These are phyloP conservation scores for Pinus tabuliformis DNA, from an alignment of 75 land plant genomes.

Conservation along the genomic window DNA sequence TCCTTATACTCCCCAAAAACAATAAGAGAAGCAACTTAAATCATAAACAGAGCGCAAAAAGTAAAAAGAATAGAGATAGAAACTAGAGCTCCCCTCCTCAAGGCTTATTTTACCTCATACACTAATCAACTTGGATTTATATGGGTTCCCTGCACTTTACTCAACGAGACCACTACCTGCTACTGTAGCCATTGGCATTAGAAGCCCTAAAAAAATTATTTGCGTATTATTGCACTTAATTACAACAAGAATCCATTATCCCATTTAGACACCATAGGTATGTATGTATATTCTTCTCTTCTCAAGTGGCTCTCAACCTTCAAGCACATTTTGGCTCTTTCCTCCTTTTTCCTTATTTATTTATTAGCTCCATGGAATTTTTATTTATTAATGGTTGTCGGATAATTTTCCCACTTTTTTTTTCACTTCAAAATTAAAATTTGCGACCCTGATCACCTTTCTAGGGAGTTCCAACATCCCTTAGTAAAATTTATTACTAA, in stretches of 20 bases:
- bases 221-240: too few relatives aligned
- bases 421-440: too few relatives aligned
- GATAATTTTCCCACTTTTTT: too few relatives aligned
- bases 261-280: neutral
- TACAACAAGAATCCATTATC: neutral
- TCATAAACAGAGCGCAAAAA: neutral
- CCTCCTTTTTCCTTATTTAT: too few relatives aligned
- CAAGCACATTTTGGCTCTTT: neutral
- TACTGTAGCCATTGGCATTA: too few relatives aligned
- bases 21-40: neutral
- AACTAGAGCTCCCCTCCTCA: neutral
- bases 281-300: neutral
- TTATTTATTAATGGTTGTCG: too few relatives aligned
- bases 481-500: too few relatives aligned
- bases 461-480: too few relatives aligned
- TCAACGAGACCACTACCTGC: too few relatives aligned
- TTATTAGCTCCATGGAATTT: too few relatives aligned
- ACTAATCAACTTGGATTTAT: neutral
- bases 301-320: neutral
- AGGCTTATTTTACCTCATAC: neutral
- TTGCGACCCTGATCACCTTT: too few relatives aligned
- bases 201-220: too few relatives aligned
- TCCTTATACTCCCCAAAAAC: neutral
- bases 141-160: neutral
- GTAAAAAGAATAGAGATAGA: neutral